These are phyloP conservation scores for Brettanomyces bruxellensis DNA, from an alignment of 805 yeast species.

Conservation along the genomic window DNA sequence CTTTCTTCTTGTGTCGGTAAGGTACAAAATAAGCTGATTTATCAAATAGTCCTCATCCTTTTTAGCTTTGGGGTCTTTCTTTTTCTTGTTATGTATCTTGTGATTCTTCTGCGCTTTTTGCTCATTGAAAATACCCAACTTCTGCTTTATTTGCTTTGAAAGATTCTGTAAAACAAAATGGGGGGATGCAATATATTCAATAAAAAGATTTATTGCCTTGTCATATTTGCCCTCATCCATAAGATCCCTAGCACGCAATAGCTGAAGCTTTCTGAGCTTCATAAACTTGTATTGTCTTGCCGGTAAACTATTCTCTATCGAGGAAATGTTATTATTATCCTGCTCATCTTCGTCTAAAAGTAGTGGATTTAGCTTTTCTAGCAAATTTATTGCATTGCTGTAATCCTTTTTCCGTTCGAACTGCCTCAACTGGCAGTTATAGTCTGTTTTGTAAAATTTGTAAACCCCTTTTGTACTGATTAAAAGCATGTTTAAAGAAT, in stretches of 20 bases:
- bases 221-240: conserved; percentile 24
- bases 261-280: conserved; percentile 34
- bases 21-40: conserved; percentile 33
- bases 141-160: conserved; percentile 25
- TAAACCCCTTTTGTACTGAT: conserved; percentile 21
- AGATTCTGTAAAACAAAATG: conserved; percentile 36
- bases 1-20: conserved; percentile 46
- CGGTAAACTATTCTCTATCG: conserved; percentile 9
- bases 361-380: conserved; percentile 24
- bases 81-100: not conserved
- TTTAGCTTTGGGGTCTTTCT: not conserved
- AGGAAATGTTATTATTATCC: not conserved
- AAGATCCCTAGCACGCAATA: conserved; percentile 27
- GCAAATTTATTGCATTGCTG: conserved; percentile 36
- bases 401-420: conserved; percentile 23
- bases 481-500: conserved; percentile 20
- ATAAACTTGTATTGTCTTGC: conserved; percentile 24
- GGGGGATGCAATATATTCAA: conserved; percentile 53
- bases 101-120: not conserved
- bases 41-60: conserved; percentile 19
- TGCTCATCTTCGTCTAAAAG: conserved; percentile 10
- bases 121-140: not conserved
- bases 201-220: conserved; percentile 35
- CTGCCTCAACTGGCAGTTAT: conserved; percentile 24
- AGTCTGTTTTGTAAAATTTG: conserved; percentile 20